These are phyloP conservation scores for Coemansia sp. DNA, from an alignment of 192 early-diverging fungal genomes.

Conservation along the genomic window DNA sequence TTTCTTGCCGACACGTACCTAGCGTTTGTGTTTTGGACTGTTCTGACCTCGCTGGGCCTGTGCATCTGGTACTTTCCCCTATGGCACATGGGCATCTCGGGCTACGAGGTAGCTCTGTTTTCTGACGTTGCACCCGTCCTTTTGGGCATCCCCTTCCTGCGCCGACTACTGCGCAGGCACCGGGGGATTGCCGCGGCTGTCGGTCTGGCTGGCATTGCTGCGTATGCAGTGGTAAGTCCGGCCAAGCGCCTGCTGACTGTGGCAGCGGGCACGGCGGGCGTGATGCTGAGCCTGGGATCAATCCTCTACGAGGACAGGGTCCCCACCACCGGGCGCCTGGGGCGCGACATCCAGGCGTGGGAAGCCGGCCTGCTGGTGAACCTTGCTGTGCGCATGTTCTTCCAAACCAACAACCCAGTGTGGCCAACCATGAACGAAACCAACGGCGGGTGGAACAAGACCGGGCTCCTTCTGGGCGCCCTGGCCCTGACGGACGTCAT, in stretches of 20 bases:
- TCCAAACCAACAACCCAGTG: conserved; percentile 74
- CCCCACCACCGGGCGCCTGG: conserved; percentile 52
- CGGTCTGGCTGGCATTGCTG: conserved; percentile 58
- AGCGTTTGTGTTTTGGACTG: conserved; percentile 80
- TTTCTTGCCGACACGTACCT: conserved; percentile 63
- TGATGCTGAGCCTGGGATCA: conserved; percentile 53
- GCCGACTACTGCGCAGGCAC: conserved; percentile 49
- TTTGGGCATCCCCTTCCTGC: conserved; percentile 53
- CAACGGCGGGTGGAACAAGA: conserved; percentile 67
- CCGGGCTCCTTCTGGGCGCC: conserved; percentile 57
- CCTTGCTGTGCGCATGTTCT: conserved; percentile 65
- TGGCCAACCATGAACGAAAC: conserved; percentile 75
- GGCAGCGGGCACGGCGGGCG: conserved; percentile 54
- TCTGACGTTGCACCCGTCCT: conserved; percentile 54
- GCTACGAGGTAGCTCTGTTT: conserved; percentile 68
- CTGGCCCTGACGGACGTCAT: conserved; percentile 56
- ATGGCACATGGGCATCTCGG: conserved; percentile 81
- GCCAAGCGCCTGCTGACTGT: conserved; percentile 54
- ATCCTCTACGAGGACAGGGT: conserved; percentile 52
- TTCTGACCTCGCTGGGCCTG: conserved; percentile 63
- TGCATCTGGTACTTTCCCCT: conserved; percentile 79
- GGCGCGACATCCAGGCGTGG: conserved; percentile 60
- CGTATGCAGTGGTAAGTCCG: conserved; percentile 56
- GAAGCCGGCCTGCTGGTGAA: conserved; percentile 61
- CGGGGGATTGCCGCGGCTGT: conserved; percentile 53